Base-by-base conservation (phyloP, 768 basidiomycete genomes). In the Postia placenta region DNA sequence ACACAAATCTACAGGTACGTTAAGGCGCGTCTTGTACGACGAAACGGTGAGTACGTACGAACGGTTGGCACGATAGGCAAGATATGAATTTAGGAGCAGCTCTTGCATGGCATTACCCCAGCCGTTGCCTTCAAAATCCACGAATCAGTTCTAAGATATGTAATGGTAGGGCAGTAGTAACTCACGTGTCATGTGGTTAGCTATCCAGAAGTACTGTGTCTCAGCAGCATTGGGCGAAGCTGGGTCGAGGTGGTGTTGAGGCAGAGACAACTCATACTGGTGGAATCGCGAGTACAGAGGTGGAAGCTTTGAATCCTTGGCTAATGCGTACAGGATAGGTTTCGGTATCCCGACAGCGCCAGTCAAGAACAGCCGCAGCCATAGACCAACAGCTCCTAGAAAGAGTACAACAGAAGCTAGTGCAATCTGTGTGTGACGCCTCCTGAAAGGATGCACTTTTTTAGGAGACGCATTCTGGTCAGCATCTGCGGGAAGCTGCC, bases 131-230 rank as follows among this genome's bases (percentile, higher is more conserved):
- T 4, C 9, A 36, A 15, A 23, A 38, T 22, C 30, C 43, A 39
- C 38, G 15, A 9, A 15, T 11, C 26, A 12, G 19, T 2, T 33
- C 38, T 49, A 15, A 7, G 20, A 33, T 17, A 19, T 19, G 33
- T 40, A 4, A 20, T 19, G 30, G 17, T 2, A 19, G 15, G 15
- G 20, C 11, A 26, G 33, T 23, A 6, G 33, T 5, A 14, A 56
- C 70, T 54, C 41, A 72, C 75, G 59, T 4, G 59, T 61, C 14
- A 68, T 73, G 55, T 81, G 77, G 41, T 78, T 78, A 2, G 75
- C 65, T 19, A 69, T 63, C 67, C 70, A 80, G 9, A 82, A 59
- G 55, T 73, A 81, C 46, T 68, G 71, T 1, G 66, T 67, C 33
- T 67, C 61, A 4, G 57, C 55, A 0, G 73, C 74, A 30, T 75